Percentiles rank a stretch among this genome's conserved stretches.
Conservation (phyloP, 768 basidiomycete species). For the Serendipita sp. region DNA sequence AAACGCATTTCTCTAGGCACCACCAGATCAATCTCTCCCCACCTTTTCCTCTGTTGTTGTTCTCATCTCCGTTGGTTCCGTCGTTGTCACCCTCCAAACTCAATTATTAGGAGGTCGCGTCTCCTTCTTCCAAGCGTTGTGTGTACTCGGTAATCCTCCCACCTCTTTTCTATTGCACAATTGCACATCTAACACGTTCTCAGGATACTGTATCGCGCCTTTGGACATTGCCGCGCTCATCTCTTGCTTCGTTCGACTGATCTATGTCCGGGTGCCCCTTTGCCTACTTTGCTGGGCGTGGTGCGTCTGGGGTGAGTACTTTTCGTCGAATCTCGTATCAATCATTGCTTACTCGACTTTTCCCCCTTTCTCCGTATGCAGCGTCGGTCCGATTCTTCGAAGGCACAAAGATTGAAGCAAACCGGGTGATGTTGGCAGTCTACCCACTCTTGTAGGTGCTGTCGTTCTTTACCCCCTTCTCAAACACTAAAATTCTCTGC, state of each 20-base stretch:
- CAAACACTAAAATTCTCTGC: slow-evolving; percentile 1
- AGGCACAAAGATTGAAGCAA: slow-evolving; percentile 84
- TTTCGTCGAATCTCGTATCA: not conserved
- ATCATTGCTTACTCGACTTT: not conserved
- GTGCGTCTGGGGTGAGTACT: slow-evolving; percentile 82
- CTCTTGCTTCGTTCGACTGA: slow-evolving; percentile 65
- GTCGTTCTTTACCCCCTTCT: not conserved
- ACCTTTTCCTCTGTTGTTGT: slow-evolving; percentile 92
- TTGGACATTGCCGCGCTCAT: slow-evolving; percentile 81
- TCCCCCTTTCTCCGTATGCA: slow-evolving; percentile 18
- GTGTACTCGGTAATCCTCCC: slow-evolving; percentile 46
- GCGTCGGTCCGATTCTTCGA: slow-evolving; percentile 92
- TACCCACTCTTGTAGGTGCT: slow-evolving; percentile 81
- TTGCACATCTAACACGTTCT: not conserved
- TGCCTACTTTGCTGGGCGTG: slow-evolving; percentile 82
- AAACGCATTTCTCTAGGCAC: slow-evolving; percentile 41
- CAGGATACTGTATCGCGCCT: slow-evolving; percentile 84
- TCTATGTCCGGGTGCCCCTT: slow-evolving; percentile 78
- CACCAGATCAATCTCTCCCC: slow-evolving; percentile 63
- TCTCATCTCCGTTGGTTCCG: slow-evolving; percentile 78
- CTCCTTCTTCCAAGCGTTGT: slow-evolving; percentile 95
- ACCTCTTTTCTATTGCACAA: not conserved
- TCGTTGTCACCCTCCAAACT: slow-evolving; percentile 89
- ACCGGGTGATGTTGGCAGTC: slow-evolving; percentile 80
- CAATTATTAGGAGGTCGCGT: slow-evolving; percentile 39